phyloP scores from a whole-genome alignment of 306 rosid species.

The Glycine latifolia region DNA sequence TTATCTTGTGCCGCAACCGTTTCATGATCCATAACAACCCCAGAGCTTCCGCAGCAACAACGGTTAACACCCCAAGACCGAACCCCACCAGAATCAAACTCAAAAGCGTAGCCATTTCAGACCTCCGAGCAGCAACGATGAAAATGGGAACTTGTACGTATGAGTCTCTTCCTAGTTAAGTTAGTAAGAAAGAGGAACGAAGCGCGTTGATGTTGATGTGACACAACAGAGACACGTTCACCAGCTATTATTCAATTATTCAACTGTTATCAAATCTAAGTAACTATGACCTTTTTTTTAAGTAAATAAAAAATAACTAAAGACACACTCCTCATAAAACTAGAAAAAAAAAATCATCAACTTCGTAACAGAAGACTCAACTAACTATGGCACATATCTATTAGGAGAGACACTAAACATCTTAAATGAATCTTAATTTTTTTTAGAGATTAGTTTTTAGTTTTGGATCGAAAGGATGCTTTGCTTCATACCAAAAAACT shows the following conservation, averaged over 20 bases:
- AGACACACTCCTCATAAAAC: not conserved
- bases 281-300: not conserved
- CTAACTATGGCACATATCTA: no score
- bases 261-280: not conserved
- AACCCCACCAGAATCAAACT: conserved; percentile 66
- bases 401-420: no score
- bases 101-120: conserved; percentile 44
- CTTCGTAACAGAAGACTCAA: no score
- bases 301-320: not conserved
- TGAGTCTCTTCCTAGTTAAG: not conserved
- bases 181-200: not conserved
- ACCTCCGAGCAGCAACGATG: not conserved
- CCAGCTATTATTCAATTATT: not conserved
- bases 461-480: no score
- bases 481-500: no score
- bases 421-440: no score
- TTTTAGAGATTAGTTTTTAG: no score
- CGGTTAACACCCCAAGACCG: conserved; percentile 62
- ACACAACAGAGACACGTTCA: not conserved
- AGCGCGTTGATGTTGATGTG: conserved; percentile 28
- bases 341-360: not conserved
- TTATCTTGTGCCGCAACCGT: conserved; percentile 58
- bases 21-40: conserved; percentile 56
- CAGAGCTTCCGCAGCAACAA: conserved; percentile 65
- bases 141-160: not conserved